Conservation (phyloP, 225 moss, liverwort and hornwort genomes). For the Sphagnum tenellum region DNA sequence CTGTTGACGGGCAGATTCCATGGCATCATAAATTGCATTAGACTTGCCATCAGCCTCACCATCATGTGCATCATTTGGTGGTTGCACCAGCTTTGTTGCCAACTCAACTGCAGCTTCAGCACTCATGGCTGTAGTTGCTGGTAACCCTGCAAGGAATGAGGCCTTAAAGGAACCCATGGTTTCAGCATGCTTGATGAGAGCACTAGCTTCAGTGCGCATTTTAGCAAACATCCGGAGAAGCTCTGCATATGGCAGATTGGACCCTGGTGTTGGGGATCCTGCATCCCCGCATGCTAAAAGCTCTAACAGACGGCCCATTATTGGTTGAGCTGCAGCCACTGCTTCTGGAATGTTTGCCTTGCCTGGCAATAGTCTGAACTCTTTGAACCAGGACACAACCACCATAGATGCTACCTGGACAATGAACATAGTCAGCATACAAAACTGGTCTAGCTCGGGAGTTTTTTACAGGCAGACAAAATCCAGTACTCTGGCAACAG, state of each 20-base stretch:
- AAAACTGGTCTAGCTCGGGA: background rate
- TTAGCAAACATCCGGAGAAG: conserved; percentile 60
- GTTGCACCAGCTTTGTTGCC: conserved; percentile 27
- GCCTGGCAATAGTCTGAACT: conserved; percentile 24
- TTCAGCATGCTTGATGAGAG: conserved; percentile 68
- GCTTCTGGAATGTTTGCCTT: conserved; percentile 35
- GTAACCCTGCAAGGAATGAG: conserved; percentile 33
- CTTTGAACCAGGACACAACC: conserved; percentile 81
- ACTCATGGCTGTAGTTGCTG: conserved; percentile 47
- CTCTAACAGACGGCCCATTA: conserved; percentile 45
- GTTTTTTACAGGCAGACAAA: no score
- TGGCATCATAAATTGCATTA: conserved; percentile 50
- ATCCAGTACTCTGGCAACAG: no score
- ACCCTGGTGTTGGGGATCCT: conserved; percentile 70
- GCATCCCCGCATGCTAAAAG: conserved; percentile 61
- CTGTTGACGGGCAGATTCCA: conserved; percentile 70
- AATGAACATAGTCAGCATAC: background rate
- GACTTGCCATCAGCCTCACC: conserved; percentile 47
- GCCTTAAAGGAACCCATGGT: conserved; percentile 42
- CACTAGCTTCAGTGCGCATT: conserved; percentile 82
- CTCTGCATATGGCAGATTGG: conserved; percentile 62
- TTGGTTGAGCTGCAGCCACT: conserved; percentile 37
- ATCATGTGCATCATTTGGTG: conserved; percentile 18
- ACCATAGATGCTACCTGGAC: conserved; percentile 88
- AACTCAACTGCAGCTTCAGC: conserved; percentile 70